phyloP scores from a whole-genome alignment of 768 basidiomycete species.

The Podaxis sp. region DNA sequence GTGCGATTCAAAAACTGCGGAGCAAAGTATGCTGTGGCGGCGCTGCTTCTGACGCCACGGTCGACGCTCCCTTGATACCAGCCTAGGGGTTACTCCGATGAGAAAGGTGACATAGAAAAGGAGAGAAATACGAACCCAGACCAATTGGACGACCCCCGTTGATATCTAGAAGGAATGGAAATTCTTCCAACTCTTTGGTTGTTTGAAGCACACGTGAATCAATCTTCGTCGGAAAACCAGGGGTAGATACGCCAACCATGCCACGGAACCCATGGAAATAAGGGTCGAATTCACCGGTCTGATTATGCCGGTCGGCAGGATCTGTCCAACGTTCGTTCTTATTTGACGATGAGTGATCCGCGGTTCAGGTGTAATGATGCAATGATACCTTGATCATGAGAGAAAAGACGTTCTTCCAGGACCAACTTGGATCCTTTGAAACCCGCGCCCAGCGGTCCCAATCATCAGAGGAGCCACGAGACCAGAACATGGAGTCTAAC shows the following conservation, averaged over 20 bases:
- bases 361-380: not conserved
- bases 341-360: not conserved
- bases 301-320: slow-evolving; percentile 16
- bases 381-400: slow-evolving; percentile 22
- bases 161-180: slow-evolving; percentile 7
- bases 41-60: slow-evolving; percentile 14
- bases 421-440: slow-evolving; percentile 45
- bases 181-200: slow-evolving; percentile 10
- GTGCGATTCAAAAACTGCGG: slow-evolving; percentile 16
- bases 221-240: slow-evolving; percentile 16
- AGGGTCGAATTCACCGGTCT: slow-evolving; percentile 17
- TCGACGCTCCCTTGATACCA: slow-evolving; percentile 20
- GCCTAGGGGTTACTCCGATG: slow-evolving; percentile 5
- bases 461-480: slow-evolving; percentile 34
- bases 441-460: slow-evolving; percentile 48
- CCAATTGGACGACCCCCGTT: slow-evolving; percentile 10
- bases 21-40: slow-evolving; percentile 15
- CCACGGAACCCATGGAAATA: slow-evolving; percentile 17
- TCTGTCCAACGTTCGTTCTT: slow-evolving; percentile 16
- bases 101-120: not conserved
- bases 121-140: slow-evolving; percentile 6
- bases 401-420: slow-evolving; percentile 24
- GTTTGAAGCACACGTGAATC: slow-evolving; percentile 20
- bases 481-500: slow-evolving; percentile 23
- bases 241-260: slow-evolving; percentile 12